These are phyloP conservation scores for Phytopythium boreale DNA, from an alignment of 352 stramenopile species.

Conservation along the genomic window DNA sequence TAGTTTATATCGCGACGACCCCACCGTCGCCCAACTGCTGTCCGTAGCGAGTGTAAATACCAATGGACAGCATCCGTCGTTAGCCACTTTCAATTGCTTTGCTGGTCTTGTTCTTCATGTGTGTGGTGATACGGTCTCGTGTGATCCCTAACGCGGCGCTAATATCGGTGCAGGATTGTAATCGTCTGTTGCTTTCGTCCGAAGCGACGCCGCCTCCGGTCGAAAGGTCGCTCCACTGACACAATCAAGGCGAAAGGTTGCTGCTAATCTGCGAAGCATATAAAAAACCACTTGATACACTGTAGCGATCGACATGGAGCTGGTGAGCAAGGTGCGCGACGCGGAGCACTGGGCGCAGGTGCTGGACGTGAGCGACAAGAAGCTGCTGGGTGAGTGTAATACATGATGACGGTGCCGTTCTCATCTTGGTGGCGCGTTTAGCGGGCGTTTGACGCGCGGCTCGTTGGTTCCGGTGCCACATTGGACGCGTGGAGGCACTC, in stretches of 20 bases:
- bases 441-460: background rate
- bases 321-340: conserved; percentile 56
- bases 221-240: background rate
- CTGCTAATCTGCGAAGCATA: too few relatives aligned
- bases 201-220: background rate
- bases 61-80: background rate
- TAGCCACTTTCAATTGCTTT: background rate
- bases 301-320: conserved; percentile 22
- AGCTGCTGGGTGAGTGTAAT: conserved; percentile 40
- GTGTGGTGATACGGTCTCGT: too few relatives aligned
- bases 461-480: background rate
- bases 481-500: background rate
- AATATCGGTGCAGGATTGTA: too few relatives aligned
- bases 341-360: conserved; percentile 56
- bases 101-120: background rate
- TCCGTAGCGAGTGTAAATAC: conserved; percentile 1
- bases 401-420: background rate
- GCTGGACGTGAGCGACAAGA: conserved; percentile 56
- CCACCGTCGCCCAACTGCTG: background rate
- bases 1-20: background rate
- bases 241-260: background rate
- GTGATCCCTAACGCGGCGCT: too few relatives aligned
- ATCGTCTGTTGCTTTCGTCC: background rate
- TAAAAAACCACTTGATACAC: background rate
- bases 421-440: background rate